Evolutionary conservation across 495 filamentous ascomycete genomes (phyloP), one percentile per base, ranked within the genome.

Genomic region (Lasiosphaeria hispida): DNA sequence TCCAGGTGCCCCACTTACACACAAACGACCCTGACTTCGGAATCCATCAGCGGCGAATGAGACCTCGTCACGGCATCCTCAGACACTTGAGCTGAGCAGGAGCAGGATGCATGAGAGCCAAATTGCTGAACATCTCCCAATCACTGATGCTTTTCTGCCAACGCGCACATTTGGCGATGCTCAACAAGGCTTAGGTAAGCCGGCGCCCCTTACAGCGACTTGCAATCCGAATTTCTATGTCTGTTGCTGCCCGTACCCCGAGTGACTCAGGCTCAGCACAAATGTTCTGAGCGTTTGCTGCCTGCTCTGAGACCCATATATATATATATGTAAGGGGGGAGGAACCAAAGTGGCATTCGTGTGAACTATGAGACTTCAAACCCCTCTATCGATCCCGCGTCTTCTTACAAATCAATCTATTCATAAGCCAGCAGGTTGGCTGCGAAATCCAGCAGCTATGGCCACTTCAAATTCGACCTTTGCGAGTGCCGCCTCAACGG

Each of bases 291-390:
- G 18, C 43, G 6, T 30, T 45, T 13, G 7, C 43, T 45, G 1
- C 43, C 43, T 19, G 10, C 43, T 43, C 14, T 41, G 13, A 17
- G 41, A 43, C 14, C 41, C 41, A 5, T 5, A 30, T 45, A 23
- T 19, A 17, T 23, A 30, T 10, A 23, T 52, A n/a, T 40, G 43
- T 34, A 35, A 38, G 40, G 51, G 18, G 10, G 17, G 34, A 13
- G 17, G 39, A 36, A 14, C 42, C n/a, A 34, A 44, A 19, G 43
- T 13, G 42, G 40, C 11, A 18, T 33, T 37, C 40, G 48, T 40
- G 33, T 45, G 49, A 59, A 47, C 48, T 53, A 65, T 63, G 66
- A 66, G 53, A 51, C 19, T 61, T 33, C 50, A 39, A 14, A 35
- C 37, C 19, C 51, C 38, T 3, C 19, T 38, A 33, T 41, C 59